Evolutionary conservation across 129 eudicot species (phyloP).

Genomic region (Helianthus annuus): DNA sequence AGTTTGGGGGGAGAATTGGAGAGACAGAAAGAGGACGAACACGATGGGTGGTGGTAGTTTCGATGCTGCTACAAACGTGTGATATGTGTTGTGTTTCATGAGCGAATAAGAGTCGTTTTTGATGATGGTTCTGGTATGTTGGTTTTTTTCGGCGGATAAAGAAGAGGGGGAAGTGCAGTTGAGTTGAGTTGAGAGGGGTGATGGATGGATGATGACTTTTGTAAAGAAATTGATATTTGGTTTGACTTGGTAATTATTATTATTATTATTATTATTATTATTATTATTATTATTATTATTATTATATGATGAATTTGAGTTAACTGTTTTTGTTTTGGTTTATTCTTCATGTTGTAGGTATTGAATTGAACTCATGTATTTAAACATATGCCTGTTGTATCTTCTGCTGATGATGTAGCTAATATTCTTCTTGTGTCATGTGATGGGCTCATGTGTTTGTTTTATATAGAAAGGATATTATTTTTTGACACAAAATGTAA

Average conservation of each 20-base stretch:
- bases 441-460: no score
- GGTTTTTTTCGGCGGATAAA: conserved; percentile 24
- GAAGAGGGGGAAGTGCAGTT: conserved; percentile 25
- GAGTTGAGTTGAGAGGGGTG: conserved; percentile 33
- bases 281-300: no score
- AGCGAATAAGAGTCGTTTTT: conserved; percentile 36
- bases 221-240: conserved; percentile 39
- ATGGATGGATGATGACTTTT: conserved; percentile 29
- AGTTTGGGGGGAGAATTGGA: conserved; percentile 97
- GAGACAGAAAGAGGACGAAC: conserved; percentile 70
- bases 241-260: conserved; percentile 38
- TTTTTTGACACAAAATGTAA: no score
- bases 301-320: conserved; percentile 38
- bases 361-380: background rate
- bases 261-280: no score
- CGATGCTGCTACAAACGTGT: conserved; percentile 70
- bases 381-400: background rate
- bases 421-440: no score
- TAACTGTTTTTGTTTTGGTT: conserved; percentile 8
- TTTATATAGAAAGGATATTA: no score
- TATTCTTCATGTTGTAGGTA: conserved; percentile 3
- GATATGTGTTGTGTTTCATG: conserved; percentile 16
- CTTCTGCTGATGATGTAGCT: background rate
- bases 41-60: conserved; percentile 55
- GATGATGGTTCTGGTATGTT: conserved; percentile 35